Conservation (phyloP, 345 rosid species). For the Erodium maritimum region DNA sequence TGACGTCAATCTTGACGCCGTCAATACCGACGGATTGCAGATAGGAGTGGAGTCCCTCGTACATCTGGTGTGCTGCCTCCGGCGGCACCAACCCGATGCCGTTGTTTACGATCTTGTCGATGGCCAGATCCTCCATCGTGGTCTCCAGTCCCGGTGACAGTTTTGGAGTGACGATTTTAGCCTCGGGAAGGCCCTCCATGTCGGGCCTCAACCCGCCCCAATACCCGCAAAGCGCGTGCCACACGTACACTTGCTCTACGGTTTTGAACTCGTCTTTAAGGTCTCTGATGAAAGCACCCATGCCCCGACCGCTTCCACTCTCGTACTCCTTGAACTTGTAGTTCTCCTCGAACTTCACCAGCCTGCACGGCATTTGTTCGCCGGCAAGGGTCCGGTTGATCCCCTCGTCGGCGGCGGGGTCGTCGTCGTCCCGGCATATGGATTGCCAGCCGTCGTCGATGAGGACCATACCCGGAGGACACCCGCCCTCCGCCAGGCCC, state of each 20-base stretch:
- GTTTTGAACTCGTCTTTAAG: slow-evolving; percentile 62
- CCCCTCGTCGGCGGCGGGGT: slow-evolving; percentile 61
- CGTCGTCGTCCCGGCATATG: slow-evolving; percentile 43
- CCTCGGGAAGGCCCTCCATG: slow-evolving; percentile 50
- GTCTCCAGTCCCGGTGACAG: slow-evolving; percentile 57
- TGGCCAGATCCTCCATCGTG: slow-evolving; percentile 88
- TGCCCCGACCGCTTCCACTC: slow-evolving; percentile 35
- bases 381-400: slow-evolving; percentile 62
- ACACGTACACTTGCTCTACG: slow-evolving; percentile 74
- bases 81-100: slow-evolving; percentile 73
- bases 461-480: slow-evolving; percentile 32
- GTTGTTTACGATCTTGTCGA: slow-evolving; percentile 61
- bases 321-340: slow-evolving; percentile 67
- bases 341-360: slow-evolving; percentile 69
- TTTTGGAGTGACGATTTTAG: slow-evolving; percentile 34
- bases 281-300: slow-evolving; percentile 74
- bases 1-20: slow-evolving; percentile 96
- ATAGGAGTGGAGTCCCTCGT: slow-evolving; percentile 77
- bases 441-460: slow-evolving; percentile 51
- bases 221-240: slow-evolving; percentile 95
- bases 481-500: slow-evolving; percentile 26
- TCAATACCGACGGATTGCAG: slow-evolving; percentile 62
- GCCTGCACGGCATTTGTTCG: slow-evolving; percentile 93
- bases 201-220: slow-evolving; percentile 90
- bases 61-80: slow-evolving; percentile 47